phyloP scores from a whole-genome alignment of 1,284 basidiomycete genomes.

The Cutaneotrichosporon sp. region DNA sequence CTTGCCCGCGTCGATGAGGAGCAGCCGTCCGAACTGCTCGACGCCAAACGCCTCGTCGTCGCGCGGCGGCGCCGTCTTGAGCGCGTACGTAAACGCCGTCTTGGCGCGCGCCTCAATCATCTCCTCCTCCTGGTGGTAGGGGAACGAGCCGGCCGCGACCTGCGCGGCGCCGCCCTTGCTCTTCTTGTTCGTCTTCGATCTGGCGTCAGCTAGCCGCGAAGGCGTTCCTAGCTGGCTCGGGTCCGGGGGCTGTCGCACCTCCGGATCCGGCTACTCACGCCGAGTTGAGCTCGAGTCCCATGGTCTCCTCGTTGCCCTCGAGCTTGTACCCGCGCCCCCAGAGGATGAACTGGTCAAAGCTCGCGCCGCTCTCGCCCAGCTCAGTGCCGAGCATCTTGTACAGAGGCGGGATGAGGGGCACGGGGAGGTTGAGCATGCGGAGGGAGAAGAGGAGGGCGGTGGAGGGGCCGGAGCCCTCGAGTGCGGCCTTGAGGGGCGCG shows the following conservation, averaged over 20 bases:
- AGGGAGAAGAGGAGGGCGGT: slow-evolving; percentile 78
- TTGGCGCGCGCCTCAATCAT: slow-evolving; percentile 67
- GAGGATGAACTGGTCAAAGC: slow-evolving; percentile 48
- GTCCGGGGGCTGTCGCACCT: no score
- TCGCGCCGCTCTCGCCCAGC: slow-evolving; percentile 62
- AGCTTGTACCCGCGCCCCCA: slow-evolving; percentile 53
- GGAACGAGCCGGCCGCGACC: slow-evolving; percentile 55
- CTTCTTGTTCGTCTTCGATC: slow-evolving; percentile 29
- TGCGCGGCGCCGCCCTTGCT: slow-evolving; percentile 44
- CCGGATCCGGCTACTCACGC: no score
- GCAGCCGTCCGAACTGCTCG: slow-evolving; percentile 72
- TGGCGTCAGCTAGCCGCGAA: slow-evolving; percentile 9
- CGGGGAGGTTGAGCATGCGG: slow-evolving; percentile 87
- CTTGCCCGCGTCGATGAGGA: slow-evolving; percentile 61
- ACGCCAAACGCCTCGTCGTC: slow-evolving; percentile 76
- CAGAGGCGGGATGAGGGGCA: slow-evolving; percentile 84
- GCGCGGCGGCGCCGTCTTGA: slow-evolving; percentile 64
- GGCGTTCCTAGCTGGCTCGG: no score
- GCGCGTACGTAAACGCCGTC: slow-evolving; percentile 66
- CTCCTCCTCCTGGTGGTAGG: slow-evolving; percentile 86
- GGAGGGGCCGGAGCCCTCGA: slow-evolving; percentile 30
- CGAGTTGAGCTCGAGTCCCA: slow-evolving; percentile 45
- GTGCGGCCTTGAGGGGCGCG: slow-evolving; percentile 43
- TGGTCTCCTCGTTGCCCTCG: slow-evolving; percentile 46
- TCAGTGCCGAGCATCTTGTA: slow-evolving; percentile 83